These are phyloP conservation scores for Phytophthora tentaculata DNA, from an alignment of 352 stramenopile genomes.

Conservation along the genomic window DNA sequence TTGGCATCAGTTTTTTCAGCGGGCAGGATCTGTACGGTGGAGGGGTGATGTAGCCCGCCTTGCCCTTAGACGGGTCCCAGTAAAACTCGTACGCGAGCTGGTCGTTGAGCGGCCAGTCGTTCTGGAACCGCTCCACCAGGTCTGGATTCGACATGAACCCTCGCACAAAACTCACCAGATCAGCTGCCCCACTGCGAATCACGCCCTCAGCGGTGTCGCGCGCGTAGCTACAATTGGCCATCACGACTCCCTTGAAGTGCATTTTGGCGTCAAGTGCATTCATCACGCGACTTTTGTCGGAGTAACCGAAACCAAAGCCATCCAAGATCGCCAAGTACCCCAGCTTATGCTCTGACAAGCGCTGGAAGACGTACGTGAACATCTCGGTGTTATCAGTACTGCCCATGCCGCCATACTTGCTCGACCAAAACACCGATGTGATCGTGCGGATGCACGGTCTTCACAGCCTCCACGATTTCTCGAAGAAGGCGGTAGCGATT, in stretches of 20 bases:
- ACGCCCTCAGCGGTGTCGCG: slow-evolving; percentile 28
- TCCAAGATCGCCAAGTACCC: slow-evolving; percentile 42
- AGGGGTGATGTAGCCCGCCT: slow-evolving; percentile 31
- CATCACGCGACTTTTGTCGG: slow-evolving; percentile 35
- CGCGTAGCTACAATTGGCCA: slow-evolving; percentile 36
- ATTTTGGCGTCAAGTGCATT: slow-evolving; percentile 31
- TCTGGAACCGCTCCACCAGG: slow-evolving; percentile 28
- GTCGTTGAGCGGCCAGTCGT: slow-evolving; percentile 26
- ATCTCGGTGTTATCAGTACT: slow-evolving; percentile 40
- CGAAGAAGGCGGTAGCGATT: slow-evolving; percentile 74
- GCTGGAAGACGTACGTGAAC: slow-evolving; percentile 48
- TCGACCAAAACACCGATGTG: slow-evolving; percentile 41
- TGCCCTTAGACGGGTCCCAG: slow-evolving; percentile 31
- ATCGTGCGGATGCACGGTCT: slow-evolving; percentile 34
- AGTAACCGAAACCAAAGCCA: slow-evolving; percentile 36
- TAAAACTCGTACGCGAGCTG: slow-evolving; percentile 36
- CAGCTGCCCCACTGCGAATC: slow-evolving; percentile 27
- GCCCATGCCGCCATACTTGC: slow-evolving; percentile 40
- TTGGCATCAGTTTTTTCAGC: slow-evolving; percentile 13
- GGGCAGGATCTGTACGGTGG: slow-evolving; percentile 19
- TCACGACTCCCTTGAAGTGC: slow-evolving; percentile 33
- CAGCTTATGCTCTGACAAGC: slow-evolving; percentile 28
- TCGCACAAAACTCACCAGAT: slow-evolving; percentile 34
- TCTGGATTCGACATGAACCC: slow-evolving; percentile 38
- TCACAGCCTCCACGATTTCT: slow-evolving; percentile 67